Conservation (phyloP, 2,329 filamentous ascomycete genomes). For the Cercospora citrullina region DNA sequence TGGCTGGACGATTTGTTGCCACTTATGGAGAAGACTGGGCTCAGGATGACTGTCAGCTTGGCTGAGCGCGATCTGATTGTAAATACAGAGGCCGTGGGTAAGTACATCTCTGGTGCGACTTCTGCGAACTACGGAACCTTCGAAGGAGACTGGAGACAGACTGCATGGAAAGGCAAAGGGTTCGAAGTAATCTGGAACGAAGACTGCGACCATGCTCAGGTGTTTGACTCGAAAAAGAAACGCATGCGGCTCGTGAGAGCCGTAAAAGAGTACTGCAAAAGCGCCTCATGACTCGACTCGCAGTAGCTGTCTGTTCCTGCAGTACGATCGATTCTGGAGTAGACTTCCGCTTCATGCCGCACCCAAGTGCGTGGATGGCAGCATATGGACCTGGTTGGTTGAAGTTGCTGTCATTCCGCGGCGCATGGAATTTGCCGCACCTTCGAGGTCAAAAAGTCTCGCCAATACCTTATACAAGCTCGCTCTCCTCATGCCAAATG, state of each 20-base stretch:
- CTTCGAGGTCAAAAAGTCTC: background rate
- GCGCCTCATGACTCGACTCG: background rate
- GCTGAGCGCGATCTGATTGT: slow-evolving; percentile 65
- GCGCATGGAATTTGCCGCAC: background rate
- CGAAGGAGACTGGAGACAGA: slow-evolving; percentile 35
- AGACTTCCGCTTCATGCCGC: background rate
- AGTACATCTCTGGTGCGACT: slow-evolving; percentile 51
- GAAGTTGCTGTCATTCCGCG: background rate
- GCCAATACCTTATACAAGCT: background rate
- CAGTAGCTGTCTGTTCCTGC: background rate
- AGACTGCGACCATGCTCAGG: slow-evolving; percentile 65
- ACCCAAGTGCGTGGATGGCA: background rate
- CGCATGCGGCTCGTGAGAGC: slow-evolving; percentile 14
- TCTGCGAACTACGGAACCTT: slow-evolving; percentile 25
- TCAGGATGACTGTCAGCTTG: slow-evolving; percentile 58
- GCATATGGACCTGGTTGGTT: background rate
- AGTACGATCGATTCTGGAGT: background rate
- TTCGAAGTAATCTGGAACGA: slow-evolving; percentile 63
- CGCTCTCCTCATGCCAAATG: background rate
- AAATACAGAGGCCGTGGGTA: slow-evolving; percentile 58
- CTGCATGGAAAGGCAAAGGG: slow-evolving; percentile 42
- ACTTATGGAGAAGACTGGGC: slow-evolving; percentile 31
- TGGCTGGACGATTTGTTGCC: slow-evolving; percentile 65
- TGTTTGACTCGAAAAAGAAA: slow-evolving; percentile 48
- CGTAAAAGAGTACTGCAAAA: slow-evolving; percentile 19